Conservation (phyloP, 257 asterid species). For the Nicotiana attenuata region DNA sequence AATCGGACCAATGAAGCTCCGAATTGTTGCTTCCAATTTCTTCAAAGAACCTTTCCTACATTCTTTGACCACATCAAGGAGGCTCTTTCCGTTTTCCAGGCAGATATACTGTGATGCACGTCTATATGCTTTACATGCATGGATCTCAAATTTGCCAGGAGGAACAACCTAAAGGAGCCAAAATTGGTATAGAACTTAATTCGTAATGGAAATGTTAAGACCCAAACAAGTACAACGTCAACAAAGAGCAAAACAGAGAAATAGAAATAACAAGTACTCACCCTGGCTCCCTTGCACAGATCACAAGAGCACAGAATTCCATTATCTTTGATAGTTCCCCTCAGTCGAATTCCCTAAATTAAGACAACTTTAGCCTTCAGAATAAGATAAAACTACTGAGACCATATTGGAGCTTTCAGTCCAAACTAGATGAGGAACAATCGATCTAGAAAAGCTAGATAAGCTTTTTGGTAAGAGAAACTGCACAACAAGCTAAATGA, state of each 20-base stretch:
- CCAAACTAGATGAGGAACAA: background rate
- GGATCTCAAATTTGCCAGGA: slow-evolving; percentile 92
- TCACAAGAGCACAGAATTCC: slow-evolving; percentile 91
- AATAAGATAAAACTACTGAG: background rate
- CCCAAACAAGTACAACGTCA: background rate
- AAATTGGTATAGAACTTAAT: slow-evolving; percentile 6
- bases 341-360: slow-evolving; percentile 29
- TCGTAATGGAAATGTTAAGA: background rate
- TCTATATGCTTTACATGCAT: slow-evolving; percentile 87
- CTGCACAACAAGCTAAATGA: background rate
- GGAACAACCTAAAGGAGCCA: slow-evolving; percentile 57
- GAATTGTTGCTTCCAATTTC: slow-evolving; percentile 69
- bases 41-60: slow-evolving; percentile 68
- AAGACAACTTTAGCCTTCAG: slow-evolving; percentile 1
- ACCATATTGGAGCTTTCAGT: background rate
- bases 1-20: slow-evolving; percentile 67
- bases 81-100: slow-evolving; percentile 91
- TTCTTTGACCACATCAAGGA: slow-evolving; percentile 90
- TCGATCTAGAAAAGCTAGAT: background rate
- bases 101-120: slow-evolving; percentile 94
- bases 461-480: background rate
- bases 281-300: slow-evolving; percentile 70
- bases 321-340: slow-evolving; percentile 77
- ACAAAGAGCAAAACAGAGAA: slow-evolving; percentile 12
- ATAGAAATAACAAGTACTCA: slow-evolving; percentile 30